Evolutionary conservation across 73 alveolate species (phyloP), one percentile per base, ranked within the genome.

Genomic region (Halteria grandinella): DNA sequence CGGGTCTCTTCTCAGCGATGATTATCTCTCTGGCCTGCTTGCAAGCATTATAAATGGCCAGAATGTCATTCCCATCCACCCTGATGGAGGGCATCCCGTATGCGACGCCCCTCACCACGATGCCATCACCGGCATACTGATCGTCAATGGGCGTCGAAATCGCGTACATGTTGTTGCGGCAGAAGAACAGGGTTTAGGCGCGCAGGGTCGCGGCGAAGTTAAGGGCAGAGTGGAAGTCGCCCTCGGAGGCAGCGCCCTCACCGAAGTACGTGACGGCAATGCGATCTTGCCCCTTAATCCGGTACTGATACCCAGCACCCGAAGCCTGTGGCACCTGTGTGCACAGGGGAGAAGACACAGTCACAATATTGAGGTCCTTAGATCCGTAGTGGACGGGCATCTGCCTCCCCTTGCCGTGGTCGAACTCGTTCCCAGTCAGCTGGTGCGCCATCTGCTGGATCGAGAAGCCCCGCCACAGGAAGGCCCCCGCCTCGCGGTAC

Each of bases 211-310:
- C 93, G 29, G 99, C 99, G 76, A 95, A 93, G 94, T 95, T 95
- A 88, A 95, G 43, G 15, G 97, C 98, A 15, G 99, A 82, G 70
- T 93, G 97, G 62, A 91, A 91, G 74, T 95, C 99, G 25, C 99
- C 99, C 51, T 95, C 99, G 11, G 97, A 85, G 8, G 99, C 97
- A 0, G 99, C 99, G 7, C 97, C 97, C 44, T 95, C 99, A 18
- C 99, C 99, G 58, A 91, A 95, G 75, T 70, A 95, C 27, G 97
- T 89, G 29, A 88, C 94, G 4, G 98, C 97, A n/a, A 94, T 87
- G 28, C 89, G 90, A 55, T 93, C 83, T 69, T 93, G 95, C 7
- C 89, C 88, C 24, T 75, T 91, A 25, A 95, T 73, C 81, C 95
- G 91, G 79, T 66, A 95, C 18, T 94, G 95, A 86, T 95, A 95